phyloP scores from a whole-genome alignment of 2,329 filamentous ascomycete species.

The Alternaria sp. region DNA sequence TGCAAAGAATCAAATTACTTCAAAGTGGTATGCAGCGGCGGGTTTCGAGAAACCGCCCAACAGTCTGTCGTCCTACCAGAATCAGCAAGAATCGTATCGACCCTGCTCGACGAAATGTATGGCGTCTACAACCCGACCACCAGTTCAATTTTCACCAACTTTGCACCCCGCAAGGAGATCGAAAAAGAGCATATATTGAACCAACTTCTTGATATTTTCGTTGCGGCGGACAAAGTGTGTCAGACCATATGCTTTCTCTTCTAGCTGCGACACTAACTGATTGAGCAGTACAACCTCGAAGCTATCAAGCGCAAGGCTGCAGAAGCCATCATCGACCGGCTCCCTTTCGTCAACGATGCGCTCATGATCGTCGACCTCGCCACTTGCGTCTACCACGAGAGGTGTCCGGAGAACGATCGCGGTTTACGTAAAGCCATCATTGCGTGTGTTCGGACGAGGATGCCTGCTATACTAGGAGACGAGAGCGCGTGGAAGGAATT shows the following conservation, averaged over 20 bases:
- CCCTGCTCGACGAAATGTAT: conserved; percentile 32
- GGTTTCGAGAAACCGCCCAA: conserved; percentile 20
- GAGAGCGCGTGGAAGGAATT: conserved; percentile 23
- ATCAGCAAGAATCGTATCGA: conserved; percentile 14
- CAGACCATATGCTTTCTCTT: too few species aligned
- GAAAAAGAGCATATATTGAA: conserved; percentile 27
- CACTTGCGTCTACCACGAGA: conserved; percentile 13
- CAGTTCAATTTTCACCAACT: conserved; percentile 31
- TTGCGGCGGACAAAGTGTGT: conserved; percentile 26
- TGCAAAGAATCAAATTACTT: conserved; percentile 31
- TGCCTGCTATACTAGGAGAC: neutral
- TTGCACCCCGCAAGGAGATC: conserved; percentile 19
- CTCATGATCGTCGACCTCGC: conserved; percentile 29
- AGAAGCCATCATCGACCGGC: conserved; percentile 30
- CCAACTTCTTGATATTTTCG: conserved; percentile 25
- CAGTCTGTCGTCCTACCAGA: conserved; percentile 26
- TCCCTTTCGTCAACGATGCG: conserved; percentile 25
- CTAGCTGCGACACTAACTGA: too few species aligned
- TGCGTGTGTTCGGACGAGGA: conserved; percentile 14
- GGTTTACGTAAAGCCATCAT: conserved; percentile 29
- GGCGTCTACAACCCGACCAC: conserved; percentile 25
- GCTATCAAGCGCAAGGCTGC: conserved; percentile 23
- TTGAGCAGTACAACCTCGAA: conserved; percentile 30
- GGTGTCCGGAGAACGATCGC: conserved; percentile 20
- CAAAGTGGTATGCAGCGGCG: conserved; percentile 27